Evolutionary conservation across 306 rosid genomes (phyloP).

Genomic region (Inga leiocalycina): DNA sequence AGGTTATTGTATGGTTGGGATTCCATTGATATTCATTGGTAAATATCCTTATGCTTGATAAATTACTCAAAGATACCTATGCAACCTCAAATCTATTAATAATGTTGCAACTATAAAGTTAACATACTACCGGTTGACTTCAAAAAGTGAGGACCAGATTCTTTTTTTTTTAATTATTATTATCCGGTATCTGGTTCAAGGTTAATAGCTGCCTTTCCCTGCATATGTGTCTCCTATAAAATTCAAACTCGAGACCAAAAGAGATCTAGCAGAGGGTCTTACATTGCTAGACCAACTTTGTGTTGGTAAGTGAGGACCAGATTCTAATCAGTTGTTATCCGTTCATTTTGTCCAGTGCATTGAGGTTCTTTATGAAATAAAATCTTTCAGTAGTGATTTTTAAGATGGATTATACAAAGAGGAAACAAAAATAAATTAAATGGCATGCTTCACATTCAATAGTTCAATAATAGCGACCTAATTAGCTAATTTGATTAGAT

Average conservation of each 20-base stretch:
- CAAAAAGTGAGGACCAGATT: neutral
- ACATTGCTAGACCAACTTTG: too few relatives aligned
- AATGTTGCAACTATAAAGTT: neutral
- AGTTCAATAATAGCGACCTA: neutral
- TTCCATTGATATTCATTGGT: constrained; percentile 4
- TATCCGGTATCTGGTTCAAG: too few relatives aligned
- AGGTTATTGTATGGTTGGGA: neutral
- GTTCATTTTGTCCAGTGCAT: neutral
- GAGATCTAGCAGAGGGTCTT: too few relatives aligned
- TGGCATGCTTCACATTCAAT: neutral
- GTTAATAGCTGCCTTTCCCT: accelerated
- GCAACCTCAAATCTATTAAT: neutral
- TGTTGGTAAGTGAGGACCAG: neutral
- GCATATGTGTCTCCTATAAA: too few relatives aligned
- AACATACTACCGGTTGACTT: neutral
- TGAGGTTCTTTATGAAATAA: neutral
- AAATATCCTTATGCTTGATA: neutral
- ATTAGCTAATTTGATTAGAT: too few relatives aligned
- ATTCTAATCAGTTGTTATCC: neutral
- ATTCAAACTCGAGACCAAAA: too few relatives aligned
- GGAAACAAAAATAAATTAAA: neutral
- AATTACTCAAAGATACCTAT: neutral
- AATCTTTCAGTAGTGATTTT: neutral
- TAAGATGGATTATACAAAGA: neutral
- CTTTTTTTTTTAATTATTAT: neutral